Evolutionary conservation across 768 basidiomycete species (phyloP), one percentile per base, ranked within the genome.

Genomic region (Lactarius akahatsu): DNA sequence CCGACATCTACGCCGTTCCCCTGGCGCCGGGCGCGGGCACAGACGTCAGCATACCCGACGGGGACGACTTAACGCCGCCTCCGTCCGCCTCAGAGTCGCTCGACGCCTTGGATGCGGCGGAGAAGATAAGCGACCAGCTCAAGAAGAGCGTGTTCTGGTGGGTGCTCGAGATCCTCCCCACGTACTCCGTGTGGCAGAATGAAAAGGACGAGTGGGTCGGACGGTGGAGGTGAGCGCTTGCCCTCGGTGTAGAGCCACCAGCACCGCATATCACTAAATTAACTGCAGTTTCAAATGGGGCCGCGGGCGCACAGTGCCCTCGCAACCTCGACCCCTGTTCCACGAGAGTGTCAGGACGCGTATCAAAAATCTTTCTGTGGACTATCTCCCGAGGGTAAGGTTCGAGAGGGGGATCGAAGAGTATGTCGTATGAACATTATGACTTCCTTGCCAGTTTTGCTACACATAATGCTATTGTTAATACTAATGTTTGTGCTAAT

Each of bases 131-230:
- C 69, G 88, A 91, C 71, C 64, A 78, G 64, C 75, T 92, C 57
- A 74, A 78, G 73, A 56, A 57, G 4, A 74, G 76, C 26, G 73
- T 72, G 28, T 7, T 78, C 1, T 92, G 91, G 91, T 88, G 88
- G 89, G 41, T 89, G 20, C 74, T 91, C 45, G 91, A 92, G 76
- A 75, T 89, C 43, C 32, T 91, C 0, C 91, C 89, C 26, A 73
- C 82, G 59, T 74, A 72, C 50, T 82, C 80, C 69, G 73, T 78
- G 36, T 87, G 82, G 80, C 89, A 91, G 72, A 85, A 90, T 67
- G 71, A 68, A 0, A 57, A 80, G 0, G 85, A 85, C 3, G 72
- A 70, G 15, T 90, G 88, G 89, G 82, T 85, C 68, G 77, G 65
- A 10, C 76, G 76, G 56, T 84, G 80, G 76, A 79, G 79, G 90